Conservation (phyloP, 2,329 filamentous ascomycete species). For the Hymenoscyphus linearis region DNA sequence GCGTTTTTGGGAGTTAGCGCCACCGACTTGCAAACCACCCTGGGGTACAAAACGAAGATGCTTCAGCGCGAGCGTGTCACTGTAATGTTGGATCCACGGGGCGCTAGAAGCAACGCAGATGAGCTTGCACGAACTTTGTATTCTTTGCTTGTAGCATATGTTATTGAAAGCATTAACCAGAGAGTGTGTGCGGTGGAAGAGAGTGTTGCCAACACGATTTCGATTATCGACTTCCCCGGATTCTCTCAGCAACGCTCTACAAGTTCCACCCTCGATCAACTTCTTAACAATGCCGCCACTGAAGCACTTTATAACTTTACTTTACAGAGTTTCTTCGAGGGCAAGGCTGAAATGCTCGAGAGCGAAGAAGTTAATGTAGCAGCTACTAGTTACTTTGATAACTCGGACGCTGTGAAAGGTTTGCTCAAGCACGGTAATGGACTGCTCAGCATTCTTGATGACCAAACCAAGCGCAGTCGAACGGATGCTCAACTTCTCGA, state of each 20-base stretch:
- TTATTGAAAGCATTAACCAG: slow-evolving; percentile 91
- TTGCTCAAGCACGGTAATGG: slow-evolving; percentile 91
- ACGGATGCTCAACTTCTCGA: slow-evolving; percentile 88
- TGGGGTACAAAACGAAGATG: slow-evolving; percentile 96
- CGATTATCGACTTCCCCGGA: slow-evolving; percentile 92
- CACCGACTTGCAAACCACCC: slow-evolving; percentile 75
- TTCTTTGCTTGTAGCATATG: slow-evolving; percentile 85
- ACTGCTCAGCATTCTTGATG: slow-evolving; percentile 87
- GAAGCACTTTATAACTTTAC: slow-evolving; percentile 92
- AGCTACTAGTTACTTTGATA: slow-evolving; percentile 95
- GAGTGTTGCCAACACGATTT: slow-evolving; percentile 85
- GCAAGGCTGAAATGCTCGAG: slow-evolving; percentile 87
- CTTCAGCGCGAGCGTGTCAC: slow-evolving; percentile 96
- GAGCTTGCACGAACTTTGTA: slow-evolving; percentile 92
- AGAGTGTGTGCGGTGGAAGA: slow-evolving; percentile 83
- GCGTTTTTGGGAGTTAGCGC: slow-evolving; percentile 89
- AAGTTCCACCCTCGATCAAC: slow-evolving; percentile 80
- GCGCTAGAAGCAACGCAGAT: slow-evolving; percentile 86
- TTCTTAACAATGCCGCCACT: slow-evolving; percentile 89
- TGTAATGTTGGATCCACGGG: slow-evolving; percentile 90
- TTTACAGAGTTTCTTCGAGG: slow-evolving; percentile 92
- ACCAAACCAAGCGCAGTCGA: slow-evolving; percentile 86
- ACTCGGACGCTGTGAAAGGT: slow-evolving; percentile 87
- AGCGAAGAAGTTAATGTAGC: slow-evolving; percentile 88
- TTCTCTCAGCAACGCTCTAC: slow-evolving; percentile 85